phyloP scores from a whole-genome alignment of 129 eudicot species.

The Arctium minus region DNA sequence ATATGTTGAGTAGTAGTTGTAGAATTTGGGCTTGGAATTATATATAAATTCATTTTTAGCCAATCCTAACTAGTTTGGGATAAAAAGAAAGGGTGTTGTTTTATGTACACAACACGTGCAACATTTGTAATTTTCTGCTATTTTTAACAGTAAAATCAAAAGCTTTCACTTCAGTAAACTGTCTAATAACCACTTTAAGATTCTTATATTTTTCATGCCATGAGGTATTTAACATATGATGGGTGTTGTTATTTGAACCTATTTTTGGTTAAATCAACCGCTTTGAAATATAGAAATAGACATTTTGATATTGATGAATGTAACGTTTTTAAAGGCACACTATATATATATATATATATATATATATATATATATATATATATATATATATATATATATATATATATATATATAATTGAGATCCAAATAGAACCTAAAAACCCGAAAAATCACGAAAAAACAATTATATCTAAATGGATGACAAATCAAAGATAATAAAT shows the following conservation, averaged over 20 bases:
- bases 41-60: background rate
- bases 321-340: too few relatives aligned
- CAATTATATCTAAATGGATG: too few relatives aligned
- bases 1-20: conserved; percentile 9
- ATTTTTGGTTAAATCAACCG: background rate
- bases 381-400: too few relatives aligned
- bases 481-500: too few relatives aligned
- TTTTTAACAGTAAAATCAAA: background rate
- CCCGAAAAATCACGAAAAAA: too few relatives aligned
- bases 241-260: background rate
- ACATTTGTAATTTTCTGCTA: background rate
- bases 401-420: too few relatives aligned
- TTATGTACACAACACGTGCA: background rate
- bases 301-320: too few relatives aligned
- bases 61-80: background rate
- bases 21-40: background rate
- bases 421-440: too few relatives aligned
- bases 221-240: too few relatives aligned
- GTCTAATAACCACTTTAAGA: background rate
- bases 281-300: too few relatives aligned
- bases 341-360: too few relatives aligned
- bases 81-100: background rate
- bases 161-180: background rate
- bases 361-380: too few relatives aligned
- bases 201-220: background rate